Base-by-base conservation (phyloP, 768 basidiomycete genomes). In the Phlebiopsis gigantea region DNA sequence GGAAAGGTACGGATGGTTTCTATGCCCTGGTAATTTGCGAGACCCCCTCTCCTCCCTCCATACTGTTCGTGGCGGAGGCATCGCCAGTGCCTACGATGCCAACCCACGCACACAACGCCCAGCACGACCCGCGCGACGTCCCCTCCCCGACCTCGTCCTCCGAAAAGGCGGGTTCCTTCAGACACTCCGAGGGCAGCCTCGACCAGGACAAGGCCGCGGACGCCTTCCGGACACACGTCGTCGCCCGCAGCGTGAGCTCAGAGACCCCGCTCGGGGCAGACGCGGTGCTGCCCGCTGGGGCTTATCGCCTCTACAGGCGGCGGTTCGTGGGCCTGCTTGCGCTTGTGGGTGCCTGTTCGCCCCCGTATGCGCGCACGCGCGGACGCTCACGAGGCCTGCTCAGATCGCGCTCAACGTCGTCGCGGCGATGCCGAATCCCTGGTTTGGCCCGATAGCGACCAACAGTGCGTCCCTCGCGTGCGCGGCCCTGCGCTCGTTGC, bases 371-470 rank as follows among this genome's bases (percentile, higher is more conserved):
- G 41, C n/a, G 19, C 30, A 19, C 12, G n/a, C 10, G 6, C n/a
- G 22, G 9, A 22, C 44, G 21, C 50, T n/a, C 28, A 26, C 41
- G 45, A 6, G 15, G 12, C 15, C 7, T 3, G n/a, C 1, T 14
- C 43, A 89, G 88, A 73, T 86, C 9, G 28, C 86, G 28, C 70
- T 92, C 29, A 87, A 83, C 53, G 66, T 85, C 41, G 77, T 83
- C 10, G 73, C 78, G 1, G 88, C 80, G 5, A 82, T 88, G 84
- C 71, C 78, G 6, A 84, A 83, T 80, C 79, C 87, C 3, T 93
- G 90, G 90, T 93, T 93, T 63, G 90, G 90, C 3, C 88, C 91
- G 2, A 92, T 94, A 53, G 75, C 90, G 0, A 83, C 82, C 42
- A 68, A 84, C 62, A 75, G 90, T 90, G 47, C 43, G 75, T 39